Conservation (phyloP, 2,329 filamentous ascomycete genomes). For the Parastagonospora nodorum region DNA sequence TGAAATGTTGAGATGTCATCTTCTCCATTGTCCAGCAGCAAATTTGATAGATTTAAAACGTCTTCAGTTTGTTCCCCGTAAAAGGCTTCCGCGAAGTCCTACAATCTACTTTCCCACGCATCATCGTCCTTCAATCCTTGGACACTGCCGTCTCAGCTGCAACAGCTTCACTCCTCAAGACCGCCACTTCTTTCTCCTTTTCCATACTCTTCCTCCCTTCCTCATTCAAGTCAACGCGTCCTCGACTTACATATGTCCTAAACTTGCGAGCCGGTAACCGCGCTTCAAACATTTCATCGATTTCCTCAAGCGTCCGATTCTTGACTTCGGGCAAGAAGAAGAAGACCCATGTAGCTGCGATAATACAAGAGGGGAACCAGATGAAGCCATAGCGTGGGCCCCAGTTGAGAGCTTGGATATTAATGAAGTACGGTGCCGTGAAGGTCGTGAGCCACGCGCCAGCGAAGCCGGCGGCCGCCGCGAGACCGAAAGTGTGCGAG, state of each 20-base stretch:
- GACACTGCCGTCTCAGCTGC: conserved; percentile 27
- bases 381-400: conserved; percentile 64
- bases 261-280: conserved; percentile 52
- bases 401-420: conserved; percentile 59
- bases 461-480: conserved; percentile 59
- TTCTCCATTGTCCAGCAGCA: background rate
- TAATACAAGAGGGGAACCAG: conserved; percentile 52
- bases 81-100: background rate
- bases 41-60: too few relatives aligned
- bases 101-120: background rate
- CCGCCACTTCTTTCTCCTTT: conserved; percentile 28
- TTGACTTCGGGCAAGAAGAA: conserved; percentile 61
- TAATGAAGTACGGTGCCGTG: conserved; percentile 66
- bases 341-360: conserved; percentile 40
- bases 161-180: conserved; percentile 34
- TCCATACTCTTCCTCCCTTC: conserved; percentile 29
- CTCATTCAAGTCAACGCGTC: conserved; percentile 13
- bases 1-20: background rate
- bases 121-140: conserved; percentile 19
- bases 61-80: too few relatives aligned
- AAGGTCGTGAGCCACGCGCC: conserved; percentile 63
- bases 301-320: conserved; percentile 59
- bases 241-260: conserved; percentile 44
- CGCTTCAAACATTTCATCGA: conserved; percentile 59
- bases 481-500: conserved; percentile 61